Evolutionary conservation across 768 basidiomycete genomes (phyloP), one percentile per base, ranked within the genome.

Genomic region (Termitomyces sp.): DNA sequence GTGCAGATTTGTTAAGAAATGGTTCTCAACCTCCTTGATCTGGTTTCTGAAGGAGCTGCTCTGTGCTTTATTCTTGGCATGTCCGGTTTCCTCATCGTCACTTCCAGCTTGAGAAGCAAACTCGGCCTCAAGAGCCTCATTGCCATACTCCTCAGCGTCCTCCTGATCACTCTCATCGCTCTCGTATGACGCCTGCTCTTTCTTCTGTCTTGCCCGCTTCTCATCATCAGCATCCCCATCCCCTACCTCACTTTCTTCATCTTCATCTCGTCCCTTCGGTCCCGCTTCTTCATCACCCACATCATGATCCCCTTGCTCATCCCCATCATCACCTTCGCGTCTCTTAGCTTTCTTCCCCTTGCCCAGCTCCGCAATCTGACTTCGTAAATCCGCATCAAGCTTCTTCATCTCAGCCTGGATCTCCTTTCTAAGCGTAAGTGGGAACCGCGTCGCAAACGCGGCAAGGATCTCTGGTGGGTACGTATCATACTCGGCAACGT

Each of bases 351-450:
- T 76, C 57, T 83, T 85, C 10, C 94, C 95, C 64, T 91, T 87
- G 5, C 96, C 97, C 15, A 96, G 75, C 58, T 92, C 86, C 31
- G 82, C 77, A 50, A 88, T 88, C 67, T 94, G 89, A 57, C 75
- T 80, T 70, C 84, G 91, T 58, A 90, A 70, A 64, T 94, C 89
- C 18, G 84, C 81, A 60, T 88, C 88, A 31, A 92, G 76, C 67
- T 84, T 88, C 73, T 89, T 93, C 79, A 98, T 82, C 73, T 98
- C 96, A 12, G 75, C 70, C 53, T 83, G 72, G 61, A 98, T 88
- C 70, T 98, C 94, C 68, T 86, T 91, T 72, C 89, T 92, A 63
- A 99, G 75, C 41, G 77, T 80, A 12, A 82, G 71, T 9, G 94
- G 89, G 72, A 98, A 97, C 56, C 81, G 86, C 56, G 78, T 75